Evolutionary conservation across 768 basidiomycete genomes (phyloP).

Genomic region (Gyrodon lividus): DNA sequence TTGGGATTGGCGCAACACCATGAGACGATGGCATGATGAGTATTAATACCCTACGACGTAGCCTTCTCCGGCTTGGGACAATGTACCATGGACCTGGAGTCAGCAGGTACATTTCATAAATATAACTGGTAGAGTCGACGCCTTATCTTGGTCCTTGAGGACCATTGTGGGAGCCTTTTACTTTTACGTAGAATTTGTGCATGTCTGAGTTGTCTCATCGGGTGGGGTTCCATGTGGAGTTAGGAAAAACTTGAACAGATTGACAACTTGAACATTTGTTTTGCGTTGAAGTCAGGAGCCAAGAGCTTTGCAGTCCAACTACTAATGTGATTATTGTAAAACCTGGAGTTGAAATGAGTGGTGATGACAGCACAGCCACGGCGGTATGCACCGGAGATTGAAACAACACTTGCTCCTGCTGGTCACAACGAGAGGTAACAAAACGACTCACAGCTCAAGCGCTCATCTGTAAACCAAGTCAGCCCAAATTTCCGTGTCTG

Average conservation of each 20-base stretch:
- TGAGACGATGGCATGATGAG: not conserved
- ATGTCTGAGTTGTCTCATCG: too few species aligned
- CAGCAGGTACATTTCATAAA: slow-evolving; percentile 1
- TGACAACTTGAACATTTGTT: too few species aligned
- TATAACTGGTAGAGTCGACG: not conserved
- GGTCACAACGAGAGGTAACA: not conserved
- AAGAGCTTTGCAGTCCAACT: too few species aligned
- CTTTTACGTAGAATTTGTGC: not conserved
- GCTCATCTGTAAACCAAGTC: not conserved
- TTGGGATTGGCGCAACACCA: not conserved
- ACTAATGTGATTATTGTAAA: too few species aligned
- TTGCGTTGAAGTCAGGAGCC: too few species aligned
- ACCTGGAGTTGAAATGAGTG: too few species aligned
- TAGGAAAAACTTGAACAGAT: too few species aligned
- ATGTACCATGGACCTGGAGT: not conserved
- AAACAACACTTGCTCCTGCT: not conserved
- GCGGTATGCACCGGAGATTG: slow-evolving; percentile 5
- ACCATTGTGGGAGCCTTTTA: not conserved
- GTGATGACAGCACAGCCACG: slow-evolving; percentile 25
- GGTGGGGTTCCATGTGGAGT: too few species aligned
- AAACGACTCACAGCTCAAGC: not conserved
- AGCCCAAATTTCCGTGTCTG: not conserved
- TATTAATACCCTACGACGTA: not conserved
- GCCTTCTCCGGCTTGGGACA: not conserved
- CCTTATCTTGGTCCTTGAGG: not conserved